Conservation (phyloP, 2,329 filamentous ascomycete species). For the Aspergillus ibericus region DNA sequence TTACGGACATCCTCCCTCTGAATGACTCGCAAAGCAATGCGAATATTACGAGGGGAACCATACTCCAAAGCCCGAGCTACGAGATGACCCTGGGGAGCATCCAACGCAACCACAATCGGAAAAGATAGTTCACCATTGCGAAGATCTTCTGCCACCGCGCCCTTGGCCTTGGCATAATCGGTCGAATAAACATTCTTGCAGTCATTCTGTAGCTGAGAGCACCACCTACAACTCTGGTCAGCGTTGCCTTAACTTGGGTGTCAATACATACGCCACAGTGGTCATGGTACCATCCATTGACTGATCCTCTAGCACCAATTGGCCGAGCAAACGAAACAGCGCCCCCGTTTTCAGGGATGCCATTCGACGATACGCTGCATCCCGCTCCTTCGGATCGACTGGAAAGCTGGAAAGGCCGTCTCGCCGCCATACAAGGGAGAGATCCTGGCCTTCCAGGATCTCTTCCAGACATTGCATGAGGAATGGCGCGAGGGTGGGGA, state of each 20-base stretch:
- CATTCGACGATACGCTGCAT: conserved; percentile 16
- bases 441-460: conserved; percentile 23
- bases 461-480: conserved; percentile 22
- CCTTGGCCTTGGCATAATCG: conserved; percentile 21
- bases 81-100: conserved; percentile 13
- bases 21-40: conserved; percentile 14
- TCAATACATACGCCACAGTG: conserved; percentile 17
- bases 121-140: conserved; percentile 20
- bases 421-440: conserved; percentile 23
- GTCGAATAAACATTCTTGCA: conserved; percentile 25
- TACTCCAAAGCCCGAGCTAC: conserved; percentile 15
- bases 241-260: background rate
- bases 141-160: conserved; percentile 20
- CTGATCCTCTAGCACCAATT: conserved; percentile 17
- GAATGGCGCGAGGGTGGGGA: conserved; percentile 16
- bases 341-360: conserved; percentile 21
- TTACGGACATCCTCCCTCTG: conserved; percentile 15
- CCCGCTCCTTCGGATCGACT: conserved; percentile 3
- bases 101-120: conserved; percentile 21
- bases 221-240: conserved; percentile 16
- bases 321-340: conserved; percentile 21
- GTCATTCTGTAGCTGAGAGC: conserved; percentile 24
- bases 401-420: conserved; percentile 19
- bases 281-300: conserved; percentile 18
- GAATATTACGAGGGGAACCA: conserved; percentile 15